Percentiles rank a stretch among this genome's conserved stretches.
Evolutionary conservation across 225 moss, liverwort and hornwort species (phyloP).

Genomic region (Pleurozium schreberi): DNA sequence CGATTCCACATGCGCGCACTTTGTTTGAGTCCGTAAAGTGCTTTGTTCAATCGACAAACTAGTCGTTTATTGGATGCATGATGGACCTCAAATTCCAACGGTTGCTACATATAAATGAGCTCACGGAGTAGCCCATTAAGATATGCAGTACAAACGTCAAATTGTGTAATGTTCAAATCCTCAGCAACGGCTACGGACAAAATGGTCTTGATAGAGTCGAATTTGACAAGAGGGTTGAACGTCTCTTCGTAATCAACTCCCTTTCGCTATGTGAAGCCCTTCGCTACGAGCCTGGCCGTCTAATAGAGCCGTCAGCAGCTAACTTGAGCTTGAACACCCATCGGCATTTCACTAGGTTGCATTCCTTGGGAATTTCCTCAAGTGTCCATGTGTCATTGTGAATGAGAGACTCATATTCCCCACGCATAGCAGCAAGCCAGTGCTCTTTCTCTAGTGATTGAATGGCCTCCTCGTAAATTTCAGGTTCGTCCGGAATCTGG

Average conservation of each 20-base stretch:
- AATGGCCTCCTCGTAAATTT: too few species aligned
- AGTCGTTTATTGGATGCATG: rapidly evolving
- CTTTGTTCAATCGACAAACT: rapidly evolving
- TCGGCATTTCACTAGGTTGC: too few species aligned
- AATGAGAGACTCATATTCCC: too few species aligned
- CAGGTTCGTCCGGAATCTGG: too few species aligned
- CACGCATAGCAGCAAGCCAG: too few species aligned
- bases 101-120: too few species aligned
- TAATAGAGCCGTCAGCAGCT: background rate
- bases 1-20: background rate
- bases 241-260: background rate
- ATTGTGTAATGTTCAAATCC: background rate
- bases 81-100: rapidly evolving
- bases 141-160: background rate
- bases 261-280: background rate
- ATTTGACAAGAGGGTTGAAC: background rate
- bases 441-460: too few species aligned
- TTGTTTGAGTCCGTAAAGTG: background rate
- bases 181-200: rapidly evolving
- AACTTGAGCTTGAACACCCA: too few species aligned
- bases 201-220: rapidly evolving
- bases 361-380: too few species aligned
- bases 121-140: rapidly evolving
- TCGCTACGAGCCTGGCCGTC: rapidly evolving
- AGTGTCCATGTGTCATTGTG: too few species aligned